These are phyloP conservation scores for Mycena leptocephala DNA, from an alignment of 768 basidiomycete genomes.

Conservation along the genomic window DNA sequence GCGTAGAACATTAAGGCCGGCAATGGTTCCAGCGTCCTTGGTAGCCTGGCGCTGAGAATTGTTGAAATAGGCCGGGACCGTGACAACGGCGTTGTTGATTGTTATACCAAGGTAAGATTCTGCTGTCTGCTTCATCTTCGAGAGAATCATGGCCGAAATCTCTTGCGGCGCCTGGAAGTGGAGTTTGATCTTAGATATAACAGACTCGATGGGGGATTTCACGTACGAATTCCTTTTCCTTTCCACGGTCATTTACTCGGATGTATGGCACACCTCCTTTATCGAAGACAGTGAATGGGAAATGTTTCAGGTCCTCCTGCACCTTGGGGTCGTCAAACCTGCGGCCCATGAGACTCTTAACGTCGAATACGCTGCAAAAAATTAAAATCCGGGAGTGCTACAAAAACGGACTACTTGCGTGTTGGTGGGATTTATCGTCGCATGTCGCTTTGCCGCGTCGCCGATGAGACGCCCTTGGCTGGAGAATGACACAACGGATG, in stretches of 20 bases:
- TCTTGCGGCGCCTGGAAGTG: not conserved
- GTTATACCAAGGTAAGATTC: not conserved
- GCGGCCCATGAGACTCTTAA: not conserved
- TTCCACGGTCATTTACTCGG: not conserved
- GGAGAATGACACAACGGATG: not conserved
- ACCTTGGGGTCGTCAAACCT: not conserved
- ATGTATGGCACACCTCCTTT: not conserved
- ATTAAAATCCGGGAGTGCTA: not conserved
- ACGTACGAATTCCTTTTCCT: conserved; percentile 6
- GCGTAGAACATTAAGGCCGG: too few relatives aligned
- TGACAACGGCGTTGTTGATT: not conserved
- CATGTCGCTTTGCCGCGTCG: not conserved
- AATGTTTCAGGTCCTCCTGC: not conserved
- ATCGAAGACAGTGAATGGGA: conserved; percentile 3
- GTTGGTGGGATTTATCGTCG: not conserved
- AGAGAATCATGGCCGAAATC: not conserved
- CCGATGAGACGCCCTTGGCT: not conserved
- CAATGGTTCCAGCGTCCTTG: not conserved
- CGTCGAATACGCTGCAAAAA: not conserved
- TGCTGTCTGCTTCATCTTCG: not conserved
- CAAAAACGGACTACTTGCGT: not conserved
- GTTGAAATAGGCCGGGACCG: not conserved
- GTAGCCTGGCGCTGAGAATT: not conserved
- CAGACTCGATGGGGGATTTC: not conserved
- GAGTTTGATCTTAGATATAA: not conserved